These are phyloP conservation scores for Aquanectria penicillioides DNA, from an alignment of 2,329 filamentous ascomycete genomes.

Conservation along the genomic window DNA sequence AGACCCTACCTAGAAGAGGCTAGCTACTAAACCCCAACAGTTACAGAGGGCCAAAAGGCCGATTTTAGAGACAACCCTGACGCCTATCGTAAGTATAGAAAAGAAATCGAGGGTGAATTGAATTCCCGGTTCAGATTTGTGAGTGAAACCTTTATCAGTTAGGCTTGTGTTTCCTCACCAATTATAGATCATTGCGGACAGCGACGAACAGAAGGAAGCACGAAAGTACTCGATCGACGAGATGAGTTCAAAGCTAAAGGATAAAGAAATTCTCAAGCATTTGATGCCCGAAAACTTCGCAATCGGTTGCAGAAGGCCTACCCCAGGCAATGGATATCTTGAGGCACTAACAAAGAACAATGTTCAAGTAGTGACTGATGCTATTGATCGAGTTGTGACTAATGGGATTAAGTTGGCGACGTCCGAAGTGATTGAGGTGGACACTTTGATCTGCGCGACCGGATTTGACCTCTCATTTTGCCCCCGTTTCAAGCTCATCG, in stretches of 20 bases:
- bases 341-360: slow-evolving; percentile 6
- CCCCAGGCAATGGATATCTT: slow-evolving; percentile 19
- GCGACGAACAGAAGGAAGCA: slow-evolving; percentile 8
- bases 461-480: slow-evolving; percentile 20
- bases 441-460: slow-evolving; percentile 15
- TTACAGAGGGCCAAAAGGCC: slow-evolving; percentile 12
- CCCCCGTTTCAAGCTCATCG: slow-evolving; percentile 10
- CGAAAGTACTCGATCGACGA: not conserved
- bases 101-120: slow-evolving; percentile 10
- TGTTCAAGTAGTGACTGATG: not conserved
- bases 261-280: not conserved
- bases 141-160: not conserved
- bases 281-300: slow-evolving; percentile 14
- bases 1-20: not conserved
- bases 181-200: slow-evolving; percentile 1
- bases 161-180: not conserved
- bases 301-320: slow-evolving; percentile 16
- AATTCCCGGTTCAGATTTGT: slow-evolving; percentile 16
- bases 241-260: not conserved
- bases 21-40: not conserved
- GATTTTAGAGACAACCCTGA: slow-evolving; percentile 5
- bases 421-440: slow-evolving; percentile 2
- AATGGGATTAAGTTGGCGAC: not conserved
- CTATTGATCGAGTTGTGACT: not conserved
- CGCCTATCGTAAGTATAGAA: not conserved